These are phyloP conservation scores for Candida glucosophila DNA, from an alignment of 1,139 yeast genomes.

Conservation along the genomic window DNA sequence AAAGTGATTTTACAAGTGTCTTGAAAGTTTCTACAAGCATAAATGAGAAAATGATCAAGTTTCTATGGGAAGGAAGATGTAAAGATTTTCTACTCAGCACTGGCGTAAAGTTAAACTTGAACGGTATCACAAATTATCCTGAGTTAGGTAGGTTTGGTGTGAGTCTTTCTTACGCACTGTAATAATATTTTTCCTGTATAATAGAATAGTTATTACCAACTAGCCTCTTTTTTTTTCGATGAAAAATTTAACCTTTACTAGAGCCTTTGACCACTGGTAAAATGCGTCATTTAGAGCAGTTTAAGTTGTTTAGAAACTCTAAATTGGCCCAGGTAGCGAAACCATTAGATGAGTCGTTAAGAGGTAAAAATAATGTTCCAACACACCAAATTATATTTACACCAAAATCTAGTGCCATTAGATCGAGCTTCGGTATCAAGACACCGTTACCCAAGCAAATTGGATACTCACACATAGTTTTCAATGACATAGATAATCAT, in stretches of 20 bases:
- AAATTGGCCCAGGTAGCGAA: conserved; percentile 40
- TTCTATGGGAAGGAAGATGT: conserved; percentile 85
- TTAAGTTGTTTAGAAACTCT: conserved; percentile 32
- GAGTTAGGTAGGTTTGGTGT: conserved; percentile 32
- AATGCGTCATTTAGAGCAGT: conserved; percentile 24
- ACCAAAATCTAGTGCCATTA: conserved; percentile 32
- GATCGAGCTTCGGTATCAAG: conserved; percentile 39
- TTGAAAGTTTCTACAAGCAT: conserved; percentile 68
- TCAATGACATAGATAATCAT: conserved; percentile 36
- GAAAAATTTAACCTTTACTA: conserved; percentile 1
- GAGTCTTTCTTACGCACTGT: conserved; percentile 31
- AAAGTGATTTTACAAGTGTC: conserved; percentile 58
- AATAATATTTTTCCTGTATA: conserved; percentile 4
- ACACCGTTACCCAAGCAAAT: conserved; percentile 36
- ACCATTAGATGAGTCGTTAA: conserved; percentile 26
- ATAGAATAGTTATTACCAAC: conserved; percentile 1
- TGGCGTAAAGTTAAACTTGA: conserved; percentile 48
- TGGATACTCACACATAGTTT: conserved; percentile 34
- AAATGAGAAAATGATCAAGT: conserved; percentile 48
- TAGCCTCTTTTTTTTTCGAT: conserved; percentile 3
- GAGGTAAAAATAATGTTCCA: conserved; percentile 25
- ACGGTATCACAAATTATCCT: conserved; percentile 22
- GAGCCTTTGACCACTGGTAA: not conserved
- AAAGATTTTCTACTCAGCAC: conserved; percentile 74
- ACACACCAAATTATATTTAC: conserved; percentile 39